Evolutionary conservation across 331 rosid species (phyloP), one percentile per base, ranked within the genome.

Genomic region (Erythrophleum ivorense): DNA sequence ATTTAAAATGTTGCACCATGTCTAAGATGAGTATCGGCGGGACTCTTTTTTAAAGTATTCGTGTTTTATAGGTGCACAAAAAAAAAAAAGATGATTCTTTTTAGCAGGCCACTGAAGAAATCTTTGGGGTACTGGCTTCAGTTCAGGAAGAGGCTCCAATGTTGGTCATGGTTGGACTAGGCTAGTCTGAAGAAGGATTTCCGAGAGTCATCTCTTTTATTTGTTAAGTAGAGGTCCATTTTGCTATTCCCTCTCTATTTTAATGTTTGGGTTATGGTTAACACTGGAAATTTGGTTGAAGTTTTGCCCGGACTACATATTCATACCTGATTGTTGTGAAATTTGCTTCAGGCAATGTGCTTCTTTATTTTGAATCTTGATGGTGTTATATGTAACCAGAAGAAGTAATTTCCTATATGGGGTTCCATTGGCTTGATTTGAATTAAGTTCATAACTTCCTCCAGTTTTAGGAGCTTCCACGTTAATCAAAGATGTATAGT

Each of bases 61-160:
- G 6, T 63, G 48, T 41, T 19, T 40, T 19, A n/a, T n/a, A 48
- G 46, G 24, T 43, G 73, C 73, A 41, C 73, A n/a, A 10, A 43
- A 19, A 24, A 48, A 48, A 48, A 54, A 71, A 16, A n/a, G n/a
- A 45, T 71, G 76, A 40, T 57, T 73, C 40, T 48, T 59, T 78
- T 76, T 38, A 60, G 65, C 82, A 81, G 84, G 78, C 46, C 63
- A 21, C 38, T 48, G 54, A 71, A 48, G 73, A 73, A 80, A 29
- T 80, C 52, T 83, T 77, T 40, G 7, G 65, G 82, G 57, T 18
- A 79, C 73, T 31, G 33, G 57, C 72, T 45, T 62, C 58, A 31
- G 24, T 46, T 46, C 40, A 34, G 71, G 15, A 48, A 19, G 52
- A 75, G 65, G 58, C 71, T 84, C 18, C 69, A 36, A 78, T 18